These are phyloP conservation scores for Coemansia sp. DNA, from an alignment of 192 early-diverging fungal species.

Conservation along the genomic window DNA sequence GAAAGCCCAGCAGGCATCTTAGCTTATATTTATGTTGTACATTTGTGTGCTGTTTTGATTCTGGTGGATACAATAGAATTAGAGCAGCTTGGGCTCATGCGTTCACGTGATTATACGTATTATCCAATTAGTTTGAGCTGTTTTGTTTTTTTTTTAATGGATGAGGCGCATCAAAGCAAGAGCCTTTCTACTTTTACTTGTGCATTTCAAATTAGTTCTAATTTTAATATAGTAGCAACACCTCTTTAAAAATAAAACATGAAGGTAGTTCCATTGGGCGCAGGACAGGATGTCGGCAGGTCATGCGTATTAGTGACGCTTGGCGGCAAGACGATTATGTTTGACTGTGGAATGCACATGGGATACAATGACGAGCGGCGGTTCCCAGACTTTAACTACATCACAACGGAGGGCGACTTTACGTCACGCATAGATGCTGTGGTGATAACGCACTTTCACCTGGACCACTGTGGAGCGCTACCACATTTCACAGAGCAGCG, in stretches of 20 bases:
- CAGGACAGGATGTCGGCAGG: conserved; percentile 88
- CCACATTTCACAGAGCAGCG: conserved; percentile 94
- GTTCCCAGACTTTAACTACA: conserved; percentile 95
- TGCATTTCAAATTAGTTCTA: no score
- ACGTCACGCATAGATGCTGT: conserved; percentile 85
- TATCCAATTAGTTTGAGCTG: no score
- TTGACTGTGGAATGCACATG: conserved; percentile 95
- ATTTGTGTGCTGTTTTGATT: neutral
- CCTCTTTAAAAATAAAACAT: conserved; percentile 37
- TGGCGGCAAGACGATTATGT: conserved; percentile 82
- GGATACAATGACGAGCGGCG: conserved; percentile 89
- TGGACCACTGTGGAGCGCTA: conserved; percentile 97
- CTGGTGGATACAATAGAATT: neutral
- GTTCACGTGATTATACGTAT: neutral
- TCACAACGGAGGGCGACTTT: conserved; percentile 78
- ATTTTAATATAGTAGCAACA: no score
- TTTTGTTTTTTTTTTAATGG: neutral
- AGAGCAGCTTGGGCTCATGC: neutral
- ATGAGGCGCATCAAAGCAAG: no score
- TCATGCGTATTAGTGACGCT: conserved; percentile 79
- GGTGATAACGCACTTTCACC: conserved; percentile 95
- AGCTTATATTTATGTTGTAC: neutral
- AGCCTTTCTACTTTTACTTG: neutral
- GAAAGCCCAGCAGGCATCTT: neutral
- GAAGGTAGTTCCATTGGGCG: conserved; percentile 63